Conservation (phyloP, 164 flowering plant genomes). For the Macadamia tetraphylla region DNA sequence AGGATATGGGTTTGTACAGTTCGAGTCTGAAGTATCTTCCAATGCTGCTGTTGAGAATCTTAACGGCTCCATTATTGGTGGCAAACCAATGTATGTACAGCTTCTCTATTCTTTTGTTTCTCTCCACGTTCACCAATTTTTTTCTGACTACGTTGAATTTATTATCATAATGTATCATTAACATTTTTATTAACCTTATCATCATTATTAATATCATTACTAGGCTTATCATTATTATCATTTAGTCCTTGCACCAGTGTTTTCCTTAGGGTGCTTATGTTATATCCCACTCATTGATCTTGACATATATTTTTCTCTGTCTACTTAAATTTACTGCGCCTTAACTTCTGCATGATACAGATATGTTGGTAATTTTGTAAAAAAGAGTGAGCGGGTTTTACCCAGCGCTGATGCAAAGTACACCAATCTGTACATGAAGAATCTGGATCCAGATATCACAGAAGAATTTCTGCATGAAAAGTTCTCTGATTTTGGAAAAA, state of each 20-base stretch:
- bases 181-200: no score
- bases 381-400: conserved; percentile 50
- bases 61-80: conserved; percentile 47
- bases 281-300: neutral
- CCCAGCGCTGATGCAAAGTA: conserved; percentile 50
- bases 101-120: neutral
- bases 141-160: no score
- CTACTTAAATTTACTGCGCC: neutral
- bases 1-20: conserved; percentile 90
- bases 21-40: conserved; percentile 71
- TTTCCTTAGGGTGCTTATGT: neutral
- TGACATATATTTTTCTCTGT: neutral
- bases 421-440: conserved; percentile 80
- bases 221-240: neutral
- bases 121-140: neutral
- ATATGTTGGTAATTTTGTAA: conserved; percentile 62
- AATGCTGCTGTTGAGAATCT: conserved; percentile 55
- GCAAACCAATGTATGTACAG: conserved; percentile 53
- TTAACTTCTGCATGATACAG: conserved; percentile 25
- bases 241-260: neutral
- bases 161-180: no score
- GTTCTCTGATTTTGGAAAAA: conserved; percentile 68
- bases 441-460: conserved; percentile 53
- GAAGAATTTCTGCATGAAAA: conserved; percentile 57
- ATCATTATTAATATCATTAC: neutral